Percentiles rank a stretch among this genome's conserved stretches.
Evolutionary conservation across 2,329 filamentous ascomycete genomes (phyloP).

Genomic region (Tolypocladium paradoxum): DNA sequence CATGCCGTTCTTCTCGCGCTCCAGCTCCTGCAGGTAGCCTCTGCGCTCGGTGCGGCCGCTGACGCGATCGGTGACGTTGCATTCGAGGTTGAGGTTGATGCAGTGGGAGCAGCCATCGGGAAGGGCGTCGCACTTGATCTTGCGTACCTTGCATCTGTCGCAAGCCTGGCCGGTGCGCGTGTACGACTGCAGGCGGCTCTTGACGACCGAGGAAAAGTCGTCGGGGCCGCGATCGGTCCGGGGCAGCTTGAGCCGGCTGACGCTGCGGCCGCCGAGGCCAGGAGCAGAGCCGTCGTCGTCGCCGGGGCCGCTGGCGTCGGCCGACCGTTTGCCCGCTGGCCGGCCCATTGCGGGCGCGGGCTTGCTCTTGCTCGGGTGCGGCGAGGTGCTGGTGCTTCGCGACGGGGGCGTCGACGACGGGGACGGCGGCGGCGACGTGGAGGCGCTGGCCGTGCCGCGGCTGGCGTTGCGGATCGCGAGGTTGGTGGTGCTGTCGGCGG

Average conservation of each 20-base stretch:
- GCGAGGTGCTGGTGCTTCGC: conserved; percentile 4
- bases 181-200: conserved; percentile 43
- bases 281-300: conserved; percentile 17
- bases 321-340: conserved; percentile 24
- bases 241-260: conserved; percentile 35
- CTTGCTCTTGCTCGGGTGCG: conserved; percentile 2
- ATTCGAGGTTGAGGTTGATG: conserved; percentile 63
- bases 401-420: conserved; percentile 5
- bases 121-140: conserved; percentile 77
- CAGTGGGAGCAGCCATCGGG: conserved; percentile 77
- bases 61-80: conserved; percentile 78
- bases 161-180: conserved; percentile 72
- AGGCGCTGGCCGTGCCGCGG: neutral
- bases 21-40: conserved; percentile 68
- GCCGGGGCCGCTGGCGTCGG: conserved; percentile 19
- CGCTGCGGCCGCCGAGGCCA: conserved; percentile 10
- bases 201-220: conserved; percentile 45
- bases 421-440: conserved; percentile 2
- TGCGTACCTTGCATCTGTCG: conserved; percentile 79
- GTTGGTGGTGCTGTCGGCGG: neutral
- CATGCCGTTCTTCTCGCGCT: conserved; percentile 60
- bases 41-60: conserved; percentile 69
- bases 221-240: conserved; percentile 35
- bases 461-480: neutral
- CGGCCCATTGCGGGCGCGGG: conserved; percentile 6